These are phyloP conservation scores for Sisymbrium irio DNA, from an alignment of 345 rosid genomes.

Conservation along the genomic window DNA sequence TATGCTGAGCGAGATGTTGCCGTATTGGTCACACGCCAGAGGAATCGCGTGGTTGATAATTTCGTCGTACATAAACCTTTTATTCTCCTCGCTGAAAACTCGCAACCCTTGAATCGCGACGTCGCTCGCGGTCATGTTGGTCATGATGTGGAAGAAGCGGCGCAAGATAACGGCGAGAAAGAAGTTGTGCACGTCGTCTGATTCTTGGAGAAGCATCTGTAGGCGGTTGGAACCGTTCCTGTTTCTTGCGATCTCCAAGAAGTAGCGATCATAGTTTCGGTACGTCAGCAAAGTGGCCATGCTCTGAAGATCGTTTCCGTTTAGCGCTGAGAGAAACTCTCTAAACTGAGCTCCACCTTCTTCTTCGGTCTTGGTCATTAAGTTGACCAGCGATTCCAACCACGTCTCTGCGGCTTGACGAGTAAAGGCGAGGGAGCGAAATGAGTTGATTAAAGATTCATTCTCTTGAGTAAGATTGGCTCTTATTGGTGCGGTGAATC, in stretches of 20 bases:
- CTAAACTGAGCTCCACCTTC: neutral
- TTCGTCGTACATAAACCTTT: neutral
- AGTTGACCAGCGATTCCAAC: neutral
- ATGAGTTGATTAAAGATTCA: neutral
- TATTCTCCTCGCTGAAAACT: neutral
- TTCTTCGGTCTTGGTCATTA: conserved; percentile 3
- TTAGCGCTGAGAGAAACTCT: neutral
- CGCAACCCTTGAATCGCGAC: neutral
- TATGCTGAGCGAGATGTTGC: conserved; percentile 10
- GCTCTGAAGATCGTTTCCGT: neutral
- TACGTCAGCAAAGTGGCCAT: conserved; percentile 4
- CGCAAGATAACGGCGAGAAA: neutral
- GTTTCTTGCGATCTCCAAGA: neutral
- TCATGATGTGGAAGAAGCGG: neutral
- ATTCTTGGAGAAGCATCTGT: neutral
- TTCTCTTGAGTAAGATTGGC: neutral
- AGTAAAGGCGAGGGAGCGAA: neutral
- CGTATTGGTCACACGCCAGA: neutral
- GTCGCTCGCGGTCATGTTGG: neutral
- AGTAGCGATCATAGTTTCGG: neutral
- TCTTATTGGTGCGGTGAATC: neutral
- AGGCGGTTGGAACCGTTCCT: conserved; percentile 10
- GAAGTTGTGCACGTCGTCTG: neutral
- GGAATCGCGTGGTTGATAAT: neutral
- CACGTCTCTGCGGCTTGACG: neutral